Evolutionary conservation across 1,139 yeast genomes (phyloP), one percentile per base, ranked within the genome.

Genomic region (Suhomyces bokatorum): DNA sequence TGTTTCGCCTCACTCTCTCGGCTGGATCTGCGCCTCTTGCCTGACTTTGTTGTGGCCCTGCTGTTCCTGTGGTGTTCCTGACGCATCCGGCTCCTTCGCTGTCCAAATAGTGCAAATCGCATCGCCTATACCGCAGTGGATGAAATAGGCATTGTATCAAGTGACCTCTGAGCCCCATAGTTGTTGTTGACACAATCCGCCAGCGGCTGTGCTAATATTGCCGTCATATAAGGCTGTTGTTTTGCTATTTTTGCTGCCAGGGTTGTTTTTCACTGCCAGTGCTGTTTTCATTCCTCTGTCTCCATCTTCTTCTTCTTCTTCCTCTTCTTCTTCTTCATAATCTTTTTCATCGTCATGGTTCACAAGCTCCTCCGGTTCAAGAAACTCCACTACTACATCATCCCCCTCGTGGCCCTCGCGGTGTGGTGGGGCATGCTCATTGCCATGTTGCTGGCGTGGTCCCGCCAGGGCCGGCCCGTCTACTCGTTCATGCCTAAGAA

Each of bases 351-450:
- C n/a, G n/a, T n/a, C 17, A 54, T 53, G 55, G 43, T 45, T 4
- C 33, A 32, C 28, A 26, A 22, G 14, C 29, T 40, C 13, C 45
- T 56, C 30, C 45, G 56, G 15, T 60, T 59, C 54, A 57, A 53
- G 41, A 52, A 53, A 29, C 27, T 61, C 39, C 65, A 61, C 49
- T 60, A 53, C 57, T 60, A 58, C 49, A 40, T 56, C 47, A 60
- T 87, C 35, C 95, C 93, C 3, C 62, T 85, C 42, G 55, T 77
- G 4, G 77, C 85, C 1, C 66, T 75, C 38, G 60, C 77, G 6
- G 77, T 78, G 11, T 86, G 93, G 93, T 81, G 83, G 77, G 93
- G 86, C 6, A 85, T 85, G 91, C 77, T 87, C 13, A 80, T 83
- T 9, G 85, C 91, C 12, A 68, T 87, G 77, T 64, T 87, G 50